These are phyloP conservation scores for Trifolium pratense DNA, from an alignment of 306 rosid genomes.

Conservation along the genomic window DNA sequence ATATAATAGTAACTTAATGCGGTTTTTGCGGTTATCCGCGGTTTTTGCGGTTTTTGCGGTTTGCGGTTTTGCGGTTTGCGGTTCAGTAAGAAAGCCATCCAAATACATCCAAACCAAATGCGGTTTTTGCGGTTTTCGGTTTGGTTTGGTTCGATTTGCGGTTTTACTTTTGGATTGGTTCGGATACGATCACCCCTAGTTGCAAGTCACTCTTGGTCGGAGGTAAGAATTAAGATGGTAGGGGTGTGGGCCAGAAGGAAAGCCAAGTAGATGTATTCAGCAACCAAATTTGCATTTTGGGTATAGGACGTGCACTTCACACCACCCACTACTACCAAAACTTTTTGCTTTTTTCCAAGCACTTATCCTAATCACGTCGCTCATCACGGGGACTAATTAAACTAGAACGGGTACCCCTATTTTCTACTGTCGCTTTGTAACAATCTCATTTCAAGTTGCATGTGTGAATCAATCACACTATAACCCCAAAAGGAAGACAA, in stretches of 20 bases:
- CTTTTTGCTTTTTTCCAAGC: slow-evolving; percentile 46
- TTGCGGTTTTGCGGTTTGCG: no score
- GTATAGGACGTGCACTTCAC: slow-evolving; percentile 40
- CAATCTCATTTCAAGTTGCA: not conserved
- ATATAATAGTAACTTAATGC: no score
- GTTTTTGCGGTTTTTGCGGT: no score
- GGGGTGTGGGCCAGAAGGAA: slow-evolving; percentile 28
- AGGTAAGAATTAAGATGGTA: slow-evolving; percentile 8
- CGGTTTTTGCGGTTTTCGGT: no score
- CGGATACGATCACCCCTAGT: no score
- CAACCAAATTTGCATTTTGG: slow-evolving; percentile 27
- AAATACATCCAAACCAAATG: no score
- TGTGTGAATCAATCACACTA: not conserved
- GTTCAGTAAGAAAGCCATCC: no score
- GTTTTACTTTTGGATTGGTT: no score
- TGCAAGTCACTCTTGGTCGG: not conserved
- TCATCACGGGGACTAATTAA: slow-evolving; percentile 42
- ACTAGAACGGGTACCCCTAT: not conserved
- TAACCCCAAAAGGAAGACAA: no score
- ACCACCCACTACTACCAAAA: slow-evolving; percentile 42
- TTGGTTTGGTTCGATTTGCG: no score
- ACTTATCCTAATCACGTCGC: slow-evolving; percentile 50
- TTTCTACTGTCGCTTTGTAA: slow-evolving; percentile 38
- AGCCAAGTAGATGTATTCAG: slow-evolving; percentile 27
- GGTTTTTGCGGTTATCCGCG: no score